Base-by-base conservation (phyloP, 768 basidiomycete species). In the Lepiota venenata region DNA sequence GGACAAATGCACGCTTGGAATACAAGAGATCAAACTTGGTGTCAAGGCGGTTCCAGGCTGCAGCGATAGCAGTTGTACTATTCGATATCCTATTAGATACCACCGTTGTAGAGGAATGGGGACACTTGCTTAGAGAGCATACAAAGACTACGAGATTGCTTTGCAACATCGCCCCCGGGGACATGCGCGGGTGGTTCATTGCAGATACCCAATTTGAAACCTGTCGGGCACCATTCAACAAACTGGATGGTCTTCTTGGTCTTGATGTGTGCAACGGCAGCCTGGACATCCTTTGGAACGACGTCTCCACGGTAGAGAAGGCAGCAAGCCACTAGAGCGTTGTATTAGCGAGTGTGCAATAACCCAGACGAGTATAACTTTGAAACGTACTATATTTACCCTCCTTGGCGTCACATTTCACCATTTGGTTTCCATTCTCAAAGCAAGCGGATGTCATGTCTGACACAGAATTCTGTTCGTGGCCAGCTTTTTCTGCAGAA, bases 381-480 rank as follows among this genome's bases (percentile, higher is more conserved):
- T 9, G 4, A 55, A 44, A 78, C 87, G 48, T 63, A 91, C 94
- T 98, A 77, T 98, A 98, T 85, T 98, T 98, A 69, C 96, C 96
- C 66, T 97, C 92, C 66, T 87, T 87, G 60, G 96, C 94, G 67
- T 98, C 96, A 66, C 96, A 98, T 68, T 82, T 83, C 56, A 80
- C 94, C 94, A 98, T 93, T 73, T 98, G 96, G 73, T 93, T 95
- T 56, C 93, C 93, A 57, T 82, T 79, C 76, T 98, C 96, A 74
- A 98, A 98, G 80, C 94, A 98, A 49, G 93, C 85, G 77, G 91
- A 93, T 59, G 96, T 98, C 93, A 98, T 98, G 65, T 98, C 95
- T 41, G 91, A 84, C 35, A 98, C 96, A 4, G 93, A 91, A 79
- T 98, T 97, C 72, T 93, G 90, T 71, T 98, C 96, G 66, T 98